phyloP scores from a whole-genome alignment of 2,329 filamentous ascomycete genomes.

The Cladosporium halotolerans region DNA sequence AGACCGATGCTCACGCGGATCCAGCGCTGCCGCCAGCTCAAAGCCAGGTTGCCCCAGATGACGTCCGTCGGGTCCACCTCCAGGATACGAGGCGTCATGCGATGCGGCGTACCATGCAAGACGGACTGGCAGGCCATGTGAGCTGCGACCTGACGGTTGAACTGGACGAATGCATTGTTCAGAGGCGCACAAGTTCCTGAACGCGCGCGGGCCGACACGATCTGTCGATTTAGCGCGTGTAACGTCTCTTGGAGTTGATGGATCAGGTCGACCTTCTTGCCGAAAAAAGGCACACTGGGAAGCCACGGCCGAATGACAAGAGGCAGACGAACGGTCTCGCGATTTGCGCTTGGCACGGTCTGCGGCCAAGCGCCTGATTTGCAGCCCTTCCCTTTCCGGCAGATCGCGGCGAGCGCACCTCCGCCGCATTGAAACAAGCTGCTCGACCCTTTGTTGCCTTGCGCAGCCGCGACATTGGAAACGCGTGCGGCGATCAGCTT shows the following conservation, averaged over 20 bases:
- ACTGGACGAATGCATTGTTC: constrained; percentile 85
- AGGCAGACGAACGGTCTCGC: too few species aligned
- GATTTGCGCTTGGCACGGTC: too few species aligned
- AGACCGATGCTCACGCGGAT: constrained; percentile 67
- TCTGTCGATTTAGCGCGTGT: constrained; percentile 81
- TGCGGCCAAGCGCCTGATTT: too few species aligned
- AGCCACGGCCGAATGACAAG: too few species aligned
- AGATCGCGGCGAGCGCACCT: too few species aligned
- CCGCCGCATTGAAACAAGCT: too few species aligned
- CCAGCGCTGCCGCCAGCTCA: constrained; percentile 90
- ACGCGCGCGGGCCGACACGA: constrained; percentile 80
- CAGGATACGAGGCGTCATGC: constrained; percentile 84
- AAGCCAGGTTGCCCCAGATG: constrained; percentile 94
- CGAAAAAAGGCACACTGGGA: constrained; percentile 53
- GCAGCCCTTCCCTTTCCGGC: too few species aligned
- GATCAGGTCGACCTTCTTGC: constrained; percentile 90
- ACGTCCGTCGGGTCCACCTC: constrained; percentile 92
- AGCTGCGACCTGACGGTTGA: constrained; percentile 93
- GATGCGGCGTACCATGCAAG: constrained; percentile 81
- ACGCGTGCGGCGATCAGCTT: too few species aligned
- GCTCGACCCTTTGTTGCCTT: too few species aligned
- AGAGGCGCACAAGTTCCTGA: constrained; percentile 87
- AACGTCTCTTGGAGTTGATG: constrained; percentile 83
- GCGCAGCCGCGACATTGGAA: too few species aligned
- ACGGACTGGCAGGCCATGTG: constrained; percentile 96